Evolutionary conservation across 768 basidiomycete species (phyloP), one percentile per base, ranked within the genome.

Genomic region (Hortiboletus flavorubellus): DNA sequence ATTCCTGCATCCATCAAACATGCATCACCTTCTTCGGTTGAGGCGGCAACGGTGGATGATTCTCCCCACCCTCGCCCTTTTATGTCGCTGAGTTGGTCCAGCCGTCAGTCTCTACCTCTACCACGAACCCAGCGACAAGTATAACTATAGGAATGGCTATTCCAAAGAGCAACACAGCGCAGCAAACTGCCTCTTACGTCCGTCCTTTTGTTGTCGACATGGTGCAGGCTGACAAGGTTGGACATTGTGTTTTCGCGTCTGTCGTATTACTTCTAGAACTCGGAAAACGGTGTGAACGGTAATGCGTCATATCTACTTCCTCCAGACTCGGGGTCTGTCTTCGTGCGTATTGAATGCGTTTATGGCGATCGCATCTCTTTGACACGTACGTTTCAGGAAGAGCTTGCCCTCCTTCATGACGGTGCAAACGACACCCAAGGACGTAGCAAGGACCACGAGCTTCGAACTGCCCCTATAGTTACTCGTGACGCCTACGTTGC

Each of bases 391-490:
- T 47, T 46, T 37, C 50, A 71, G 69, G 69, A 71, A 6, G 72
- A 73, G 41, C 65, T 74, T 1, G 58, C 59, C 2, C 70, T 73
- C 7, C 62, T 73, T 14, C 68, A 71, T 16, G 68, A 73, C 26
- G 45, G 42, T 11, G 11, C 53, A 3, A 56, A 46, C 30, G 64
- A 64, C 34, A 10, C 49, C 4, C 58, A 62, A 6, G 65, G 64
- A 3, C 59, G 68, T 3, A 71, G 67, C 23, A 68, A 58, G 16
- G 72, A 72, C 8, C 71, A 72, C 2, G 70, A 72, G 4, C 54
- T 72, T 3, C 56, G 59, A 12, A 83, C 82, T 0, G 80, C 83
- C 0, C 83, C 83, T 0, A 60, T 84, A 18, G 67, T 83, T 10
- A 81, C 79, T 2, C 73, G 79, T 14, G 80, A 78, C n/a, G 83